Percentiles rank a stretch among this genome's conserved stretches.
Conservation (phyloP, 148 eudicot genomes). For the Rhododendron molle region DNA sequence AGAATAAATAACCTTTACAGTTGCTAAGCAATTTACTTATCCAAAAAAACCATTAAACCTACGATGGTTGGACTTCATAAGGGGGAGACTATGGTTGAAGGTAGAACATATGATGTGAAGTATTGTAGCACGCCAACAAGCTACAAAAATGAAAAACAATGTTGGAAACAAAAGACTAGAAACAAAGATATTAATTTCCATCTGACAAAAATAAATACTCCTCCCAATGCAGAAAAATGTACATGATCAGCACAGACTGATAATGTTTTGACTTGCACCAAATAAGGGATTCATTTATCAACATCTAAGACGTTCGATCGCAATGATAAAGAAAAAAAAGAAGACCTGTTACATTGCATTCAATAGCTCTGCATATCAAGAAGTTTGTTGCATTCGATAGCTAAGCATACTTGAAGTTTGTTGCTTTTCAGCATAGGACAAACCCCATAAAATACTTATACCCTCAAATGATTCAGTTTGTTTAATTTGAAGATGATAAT, state of each 20-base stretch:
- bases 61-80: neutral
- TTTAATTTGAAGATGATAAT: neutral
- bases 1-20: neutral
- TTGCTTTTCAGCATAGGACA: neutral
- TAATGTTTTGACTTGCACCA: neutral
- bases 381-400: no score
- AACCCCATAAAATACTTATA: neutral
- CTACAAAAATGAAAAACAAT: neutral
- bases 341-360: neutral
- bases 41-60: neutral
- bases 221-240: neutral
- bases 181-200: neutral
- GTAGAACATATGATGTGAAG: neutral
- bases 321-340: no score
- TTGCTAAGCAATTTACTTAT: constrained; percentile 15
- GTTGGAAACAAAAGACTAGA: neutral
- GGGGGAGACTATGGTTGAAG: neutral
- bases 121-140: neutral
- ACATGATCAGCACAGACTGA: neutral
- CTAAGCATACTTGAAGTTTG: neutral
- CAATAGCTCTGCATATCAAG: neutral
- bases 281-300: neutral
- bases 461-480: neutral
- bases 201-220: no score
- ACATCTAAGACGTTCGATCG: neutral